Evolutionary conservation across 2,329 filamentous ascomycete genomes (phyloP).

Genomic region (Cladosporium oxysporum): DNA sequence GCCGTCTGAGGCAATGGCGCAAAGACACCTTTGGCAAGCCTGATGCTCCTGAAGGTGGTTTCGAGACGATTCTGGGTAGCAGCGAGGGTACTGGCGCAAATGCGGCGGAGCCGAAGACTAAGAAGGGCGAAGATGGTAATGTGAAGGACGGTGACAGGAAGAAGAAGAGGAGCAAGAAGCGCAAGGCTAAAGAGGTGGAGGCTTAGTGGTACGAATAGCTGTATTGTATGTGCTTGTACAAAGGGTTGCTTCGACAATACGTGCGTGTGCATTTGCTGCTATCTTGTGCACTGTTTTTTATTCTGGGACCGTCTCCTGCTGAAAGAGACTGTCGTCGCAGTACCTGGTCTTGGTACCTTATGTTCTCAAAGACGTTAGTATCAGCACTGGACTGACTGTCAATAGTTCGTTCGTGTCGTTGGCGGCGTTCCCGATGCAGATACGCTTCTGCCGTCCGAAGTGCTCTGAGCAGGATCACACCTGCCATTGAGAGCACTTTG

Average conservation of each 20-base stretch:
- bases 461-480: background rate
- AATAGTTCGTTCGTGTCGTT: background rate
- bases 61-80: conserved; percentile 35
- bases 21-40: conserved; percentile 66
- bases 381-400: background rate
- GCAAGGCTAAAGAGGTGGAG: conserved; percentile 39
- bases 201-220: conserved; percentile 18
- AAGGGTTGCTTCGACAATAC: background rate
- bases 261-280: background rate
- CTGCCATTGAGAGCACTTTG: background rate
- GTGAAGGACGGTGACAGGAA: conserved; percentile 40
- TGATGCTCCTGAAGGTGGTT: conserved; percentile 51
- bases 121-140: conserved; percentile 34
- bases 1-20: conserved; percentile 82
- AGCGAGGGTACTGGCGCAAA: conserved; percentile 31
- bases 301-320: background rate
- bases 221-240: background rate
- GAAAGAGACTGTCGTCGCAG: background rate
- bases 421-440: background rate
- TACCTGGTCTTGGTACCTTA: background rate
- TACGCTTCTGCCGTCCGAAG: background rate
- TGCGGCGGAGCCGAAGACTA: conserved; percentile 29
- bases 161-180: conserved; percentile 43
- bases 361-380: background rate
- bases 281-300: background rate